phyloP scores from a whole-genome alignment of 2,329 filamentous ascomycete genomes.

The Neonectria sp. region DNA sequence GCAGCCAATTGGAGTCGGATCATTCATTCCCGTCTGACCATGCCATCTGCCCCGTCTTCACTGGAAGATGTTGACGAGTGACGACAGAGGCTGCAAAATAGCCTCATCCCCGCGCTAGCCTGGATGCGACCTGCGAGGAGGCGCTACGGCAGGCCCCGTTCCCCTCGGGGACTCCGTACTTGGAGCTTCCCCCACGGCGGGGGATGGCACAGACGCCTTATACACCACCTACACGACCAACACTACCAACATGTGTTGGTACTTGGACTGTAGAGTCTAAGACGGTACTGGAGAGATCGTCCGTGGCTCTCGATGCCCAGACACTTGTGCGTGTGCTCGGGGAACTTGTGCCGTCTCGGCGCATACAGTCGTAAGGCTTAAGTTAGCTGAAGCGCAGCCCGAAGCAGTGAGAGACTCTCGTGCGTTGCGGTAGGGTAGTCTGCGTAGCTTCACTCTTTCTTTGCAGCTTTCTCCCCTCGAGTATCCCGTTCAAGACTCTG shows the following conservation, averaged over 20 bases:
- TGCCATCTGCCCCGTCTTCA: conserved; percentile 6
- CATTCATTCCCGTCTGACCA: conserved; percentile 24
- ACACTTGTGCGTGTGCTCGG: background rate
- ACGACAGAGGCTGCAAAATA: conserved; percentile 9
- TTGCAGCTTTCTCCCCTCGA: too few relatives aligned
- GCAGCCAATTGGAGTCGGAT: conserved; percentile 25
- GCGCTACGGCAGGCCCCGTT: conserved; percentile 3
- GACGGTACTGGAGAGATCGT: conserved; percentile 6
- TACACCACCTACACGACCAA: too few relatives aligned
- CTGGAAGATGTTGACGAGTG: background rate
- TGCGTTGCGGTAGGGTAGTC: too few relatives aligned
- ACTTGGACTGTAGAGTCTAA: background rate
- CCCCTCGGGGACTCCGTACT: conserved; percentile 16
- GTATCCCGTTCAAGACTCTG: too few relatives aligned
- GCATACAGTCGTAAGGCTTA: background rate
- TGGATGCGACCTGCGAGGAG: background rate
- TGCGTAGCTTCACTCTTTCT: too few relatives aligned
- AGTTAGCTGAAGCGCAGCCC: background rate
- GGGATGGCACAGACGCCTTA: background rate
- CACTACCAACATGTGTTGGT: too few relatives aligned
- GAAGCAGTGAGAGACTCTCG: too few relatives aligned
- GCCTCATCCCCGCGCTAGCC: conserved; percentile 18
- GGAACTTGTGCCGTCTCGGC: background rate
- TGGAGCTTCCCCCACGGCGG: background rate
- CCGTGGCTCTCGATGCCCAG: background rate